A percentile compares a stretch with the other conserved stretches of the same genome.
phyloP scores from a whole-genome alignment of 352 stramenopile species.

The Globisporangium irregulare region DNA sequence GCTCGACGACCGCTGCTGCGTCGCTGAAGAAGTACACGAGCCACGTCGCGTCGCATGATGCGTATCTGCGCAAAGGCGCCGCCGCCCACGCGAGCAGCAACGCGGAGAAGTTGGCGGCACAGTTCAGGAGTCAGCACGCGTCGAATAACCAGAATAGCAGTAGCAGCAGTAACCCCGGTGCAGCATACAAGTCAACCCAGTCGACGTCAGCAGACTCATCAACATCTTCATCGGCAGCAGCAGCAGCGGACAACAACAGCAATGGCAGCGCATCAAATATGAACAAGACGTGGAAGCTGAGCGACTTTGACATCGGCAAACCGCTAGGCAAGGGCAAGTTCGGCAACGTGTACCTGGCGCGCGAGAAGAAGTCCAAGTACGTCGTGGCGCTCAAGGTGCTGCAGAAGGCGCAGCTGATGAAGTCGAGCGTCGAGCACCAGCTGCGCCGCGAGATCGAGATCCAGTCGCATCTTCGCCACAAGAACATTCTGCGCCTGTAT shows the following conservation, averaged over 20 bases:
- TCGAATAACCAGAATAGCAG: not conserved
- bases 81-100: constrained; percentile 9
- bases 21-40: constrained; percentile 7
- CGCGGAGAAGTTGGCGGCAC: constrained; percentile 6
- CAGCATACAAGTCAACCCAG: not conserved
- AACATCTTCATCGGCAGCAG: not conserved
- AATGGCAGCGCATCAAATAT: not conserved
- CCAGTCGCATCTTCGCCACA: constrained; percentile 97
- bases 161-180: not conserved
- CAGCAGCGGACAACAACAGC: constrained; percentile 10
- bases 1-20: not conserved
- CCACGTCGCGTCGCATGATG: not conserved
- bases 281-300: constrained; percentile 87
- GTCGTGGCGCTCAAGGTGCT: constrained; percentile 99
- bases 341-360: constrained; percentile 98
- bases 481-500: constrained; percentile 97
- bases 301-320: constrained; percentile 99
- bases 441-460: constrained; percentile 99
- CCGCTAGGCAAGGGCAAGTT: constrained; percentile 98
- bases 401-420: constrained; percentile 97
- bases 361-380: constrained; percentile 97
- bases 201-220: not conserved
- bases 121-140: constrained; percentile 9
- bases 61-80: constrained; percentile 2
- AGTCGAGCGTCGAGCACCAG: constrained; percentile 97